phyloP scores from a whole-genome alignment of 768 basidiomycete genomes.

The Pisolithus marmoratus region DNA sequence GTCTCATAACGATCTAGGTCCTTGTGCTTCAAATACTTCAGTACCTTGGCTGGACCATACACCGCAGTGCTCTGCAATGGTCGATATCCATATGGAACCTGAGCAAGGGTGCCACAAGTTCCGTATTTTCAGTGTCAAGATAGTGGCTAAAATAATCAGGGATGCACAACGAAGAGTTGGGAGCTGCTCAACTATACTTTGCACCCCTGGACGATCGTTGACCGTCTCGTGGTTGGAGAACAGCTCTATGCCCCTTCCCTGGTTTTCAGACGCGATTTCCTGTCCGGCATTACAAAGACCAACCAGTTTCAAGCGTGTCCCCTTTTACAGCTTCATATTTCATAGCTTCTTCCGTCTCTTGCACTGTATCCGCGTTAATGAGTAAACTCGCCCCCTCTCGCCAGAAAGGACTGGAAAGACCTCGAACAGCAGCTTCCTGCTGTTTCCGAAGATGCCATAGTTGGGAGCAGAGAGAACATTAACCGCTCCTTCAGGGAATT shows the following conservation, averaged over 20 bases:
- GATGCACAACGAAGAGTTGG: slow-evolving; percentile 1
- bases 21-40: slow-evolving; percentile 67
- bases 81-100: slow-evolving; percentile 68
- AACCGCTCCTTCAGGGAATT: slow-evolving; percentile 34
- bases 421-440: slow-evolving; percentile 61
- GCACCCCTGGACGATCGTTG: slow-evolving; percentile 79
- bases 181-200: slow-evolving; percentile 48
- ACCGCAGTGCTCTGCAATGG: slow-evolving; percentile 71
- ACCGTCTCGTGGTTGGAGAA: slow-evolving; percentile 70
- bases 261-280: slow-evolving; percentile 86
- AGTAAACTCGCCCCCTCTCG: slow-evolving; percentile 19
- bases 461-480: slow-evolving; percentile 48
- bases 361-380: slow-evolving; percentile 15
- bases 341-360: slow-evolving; percentile 20
- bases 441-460: slow-evolving; percentile 57
- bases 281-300: slow-evolving; percentile 84
- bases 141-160: slow-evolving; percentile 52
- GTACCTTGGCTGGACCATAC: slow-evolving; percentile 73
- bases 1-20: slow-evolving; percentile 69
- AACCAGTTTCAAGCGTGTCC: slow-evolving; percentile 53
- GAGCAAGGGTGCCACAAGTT: slow-evolving; percentile 66
- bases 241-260: slow-evolving; percentile 65
- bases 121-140: slow-evolving; percentile 82
- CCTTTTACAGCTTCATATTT: slow-evolving; percentile 41
- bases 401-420: slow-evolving; percentile 54